Base-by-base conservation (phyloP, 768 basidiomycete species). In the Saitozyma podzolica region DNA sequence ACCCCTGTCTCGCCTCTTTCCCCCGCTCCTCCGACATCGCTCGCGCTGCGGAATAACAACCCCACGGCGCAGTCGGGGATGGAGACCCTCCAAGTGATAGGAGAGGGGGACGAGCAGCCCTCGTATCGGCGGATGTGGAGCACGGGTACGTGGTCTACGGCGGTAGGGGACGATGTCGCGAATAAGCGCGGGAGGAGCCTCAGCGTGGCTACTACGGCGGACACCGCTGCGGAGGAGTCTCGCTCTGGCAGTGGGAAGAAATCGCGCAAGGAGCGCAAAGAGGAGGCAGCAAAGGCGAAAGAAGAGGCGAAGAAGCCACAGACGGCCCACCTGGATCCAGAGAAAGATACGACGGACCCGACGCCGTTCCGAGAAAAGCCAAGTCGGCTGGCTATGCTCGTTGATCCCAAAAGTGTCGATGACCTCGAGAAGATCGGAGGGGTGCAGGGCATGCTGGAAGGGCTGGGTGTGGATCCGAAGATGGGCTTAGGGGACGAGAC, bases 381-480 rank as follows among this genome's bases (percentile, higher is more conserved):
- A 0, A 85, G 83, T 63, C 82, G 84, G 54, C 86, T 97, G 14
- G 94, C 94, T 0, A 85, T 86, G 63, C 84, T 96, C 57, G 86
- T 98, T 42, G 94, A 98, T 75, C 92, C 93, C 9, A 97, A 96
- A 80, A 88, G 83, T 65, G 65, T 93, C 10, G 84, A 87, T 2
- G 76, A 83, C 13, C 84, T 99, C 40, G 82, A 82, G 16, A 79
- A 78, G 10, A 82, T 95, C 42, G 93, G 92, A 17, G 96, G 96
- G 48, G 81, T 84, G 8, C 68, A 82, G 0, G 86, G 84, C 8
- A 74, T 98, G 11, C 80, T 95, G 13, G 80, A 81, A 1, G 89
- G 91, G 6, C 84, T 98, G 8, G 91, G 91, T 11, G 88, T 90
- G 0, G 80, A 89, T 59, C 65, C 73, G 39, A 73, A 69, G 43